These are phyloP conservation scores for Coprinopsis marcescibilis DNA, from an alignment of 768 basidiomycete genomes.

Conservation along the genomic window DNA sequence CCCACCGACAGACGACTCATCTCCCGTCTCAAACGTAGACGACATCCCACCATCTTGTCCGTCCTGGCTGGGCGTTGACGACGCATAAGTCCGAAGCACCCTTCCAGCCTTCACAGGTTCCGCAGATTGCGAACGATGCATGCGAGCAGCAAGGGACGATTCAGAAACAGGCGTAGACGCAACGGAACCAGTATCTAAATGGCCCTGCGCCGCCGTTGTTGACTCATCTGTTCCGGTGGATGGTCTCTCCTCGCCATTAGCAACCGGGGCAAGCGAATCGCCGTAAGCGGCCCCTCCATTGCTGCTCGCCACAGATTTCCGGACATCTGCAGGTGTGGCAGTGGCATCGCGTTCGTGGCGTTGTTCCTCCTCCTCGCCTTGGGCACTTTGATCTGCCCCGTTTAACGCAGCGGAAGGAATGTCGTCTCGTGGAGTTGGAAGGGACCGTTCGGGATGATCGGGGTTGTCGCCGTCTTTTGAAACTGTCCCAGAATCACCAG, in stretches of 20 bases:
- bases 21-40: slow-evolving; percentile 49
- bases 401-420: slow-evolving; percentile 10
- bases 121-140: slow-evolving; percentile 77
- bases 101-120: slow-evolving; percentile 63
- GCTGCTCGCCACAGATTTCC: neutral
- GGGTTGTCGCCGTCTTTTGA: slow-evolving; percentile 21
- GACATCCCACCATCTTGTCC: slow-evolving; percentile 34
- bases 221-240: slow-evolving; percentile 8
- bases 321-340: neutral
- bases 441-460: slow-evolving; percentile 12
- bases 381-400: slow-evolving; percentile 1
- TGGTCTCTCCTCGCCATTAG: slow-evolving; percentile 6
- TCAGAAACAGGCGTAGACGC: slow-evolving; percentile 17
- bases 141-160: slow-evolving; percentile 41
- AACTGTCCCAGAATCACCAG: slow-evolving; percentile 23
- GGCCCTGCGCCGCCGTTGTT: slow-evolving; percentile 10
- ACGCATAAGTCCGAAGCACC: slow-evolving; percentile 53
- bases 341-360: slow-evolving; percentile 8
- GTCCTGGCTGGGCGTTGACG: slow-evolving; percentile 43
- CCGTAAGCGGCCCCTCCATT: slow-evolving; percentile 3
- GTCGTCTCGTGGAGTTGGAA: slow-evolving; percentile 13
- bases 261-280: neutral
- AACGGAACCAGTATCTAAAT: slow-evolving; percentile 7
- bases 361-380: slow-evolving; percentile 21
- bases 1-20: slow-evolving; percentile 72